Base-by-base conservation (phyloP, 352 stramenopile species). In the Pythium aphanidermatum region DNA sequence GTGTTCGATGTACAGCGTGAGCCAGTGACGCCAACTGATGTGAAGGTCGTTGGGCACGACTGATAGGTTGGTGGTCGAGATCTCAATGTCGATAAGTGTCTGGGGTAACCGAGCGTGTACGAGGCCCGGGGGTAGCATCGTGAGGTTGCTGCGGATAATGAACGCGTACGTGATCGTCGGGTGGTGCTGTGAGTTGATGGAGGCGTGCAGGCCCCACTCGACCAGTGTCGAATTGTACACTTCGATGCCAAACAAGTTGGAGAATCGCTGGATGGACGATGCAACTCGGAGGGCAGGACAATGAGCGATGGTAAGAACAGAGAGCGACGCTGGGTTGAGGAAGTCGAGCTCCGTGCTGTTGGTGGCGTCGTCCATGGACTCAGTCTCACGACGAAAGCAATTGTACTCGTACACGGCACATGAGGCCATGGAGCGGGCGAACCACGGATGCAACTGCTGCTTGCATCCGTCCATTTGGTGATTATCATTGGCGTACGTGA, bases 61-160 rank as follows among this genome's bases (percentile, higher is more conserved):
- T 3, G 46, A 39, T 21, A 70, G 53, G 20, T 68, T 70, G n/a
- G 58, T 62, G 28, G 42, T 51, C 2, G 54, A 54, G 38, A 70
- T 43, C 41, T 67, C 49, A 6, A 70, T 24, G 19, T 41, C 41
- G 19, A 29, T 30, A 24, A 42, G 51, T 32, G 27, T 12, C n/a
- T 30, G 19, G 20, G 29, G 47, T 25, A 55, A 20, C 16, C 35
- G 26, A 3, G 31, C 47, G 14, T 44, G 26, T 0, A 63, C 12
- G 16, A 30, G 47, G 29, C 63, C 45, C 6, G 36, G 33, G 29
- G 57, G 54, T 16, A 55, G 37, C 11, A 11, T 23, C 14, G 52
- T 51, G 29, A 58, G 50, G 33, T 60, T 53, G 14, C 56, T 38
- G 32, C 12, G 36, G 29, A 51, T 31, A 1, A 60, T 1, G 4